Conservation (phyloP, 352 stramenopile genomes). For the Pythium grandisporangium region DNA sequence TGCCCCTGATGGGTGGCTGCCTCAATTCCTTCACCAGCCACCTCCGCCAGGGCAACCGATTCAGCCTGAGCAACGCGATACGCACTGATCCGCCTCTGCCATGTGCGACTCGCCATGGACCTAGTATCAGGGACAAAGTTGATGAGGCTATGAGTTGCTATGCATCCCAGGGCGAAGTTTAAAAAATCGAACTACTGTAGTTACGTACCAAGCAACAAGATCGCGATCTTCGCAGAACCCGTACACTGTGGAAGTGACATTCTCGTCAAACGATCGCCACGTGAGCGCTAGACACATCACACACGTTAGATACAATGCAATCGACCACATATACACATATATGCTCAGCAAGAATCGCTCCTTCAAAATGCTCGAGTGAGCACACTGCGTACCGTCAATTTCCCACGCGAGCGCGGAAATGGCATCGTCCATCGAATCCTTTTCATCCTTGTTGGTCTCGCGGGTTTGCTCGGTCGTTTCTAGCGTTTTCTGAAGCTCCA, state of each 20-base stretch:
- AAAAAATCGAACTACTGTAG: too few relatives aligned
- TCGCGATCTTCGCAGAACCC: constrained; percentile 7
- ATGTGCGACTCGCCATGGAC: constrained; percentile 11
- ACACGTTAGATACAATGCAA: too few relatives aligned
- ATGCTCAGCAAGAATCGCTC: neutral
- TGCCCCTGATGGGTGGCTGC: too few relatives aligned
- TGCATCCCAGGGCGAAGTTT: too few relatives aligned
- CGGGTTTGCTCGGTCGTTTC: constrained; percentile 26
- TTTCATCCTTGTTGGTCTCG: constrained; percentile 18
- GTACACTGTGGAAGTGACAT: constrained; percentile 6
- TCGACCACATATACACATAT: too few relatives aligned
- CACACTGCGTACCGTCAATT: constrained; percentile 31
- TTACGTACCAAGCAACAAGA: constrained; percentile 12
- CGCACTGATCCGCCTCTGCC: constrained; percentile 4
- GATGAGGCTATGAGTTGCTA: too few relatives aligned
- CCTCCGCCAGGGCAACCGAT: too few relatives aligned
- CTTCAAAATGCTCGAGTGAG: constrained; percentile 2
- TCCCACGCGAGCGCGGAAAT: constrained; percentile 61
- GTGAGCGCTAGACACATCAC: constrained; percentile 13
- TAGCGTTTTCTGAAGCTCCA: constrained; percentile 34
- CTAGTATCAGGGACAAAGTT: constrained; percentile 1
- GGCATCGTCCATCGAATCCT: constrained; percentile 28
- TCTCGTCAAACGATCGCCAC: constrained; percentile 10
- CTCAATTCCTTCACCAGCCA: constrained; percentile 3
- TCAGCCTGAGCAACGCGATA: neutral